Conservation (phyloP, 805 yeast species). For the Starmera quercuum region DNA sequence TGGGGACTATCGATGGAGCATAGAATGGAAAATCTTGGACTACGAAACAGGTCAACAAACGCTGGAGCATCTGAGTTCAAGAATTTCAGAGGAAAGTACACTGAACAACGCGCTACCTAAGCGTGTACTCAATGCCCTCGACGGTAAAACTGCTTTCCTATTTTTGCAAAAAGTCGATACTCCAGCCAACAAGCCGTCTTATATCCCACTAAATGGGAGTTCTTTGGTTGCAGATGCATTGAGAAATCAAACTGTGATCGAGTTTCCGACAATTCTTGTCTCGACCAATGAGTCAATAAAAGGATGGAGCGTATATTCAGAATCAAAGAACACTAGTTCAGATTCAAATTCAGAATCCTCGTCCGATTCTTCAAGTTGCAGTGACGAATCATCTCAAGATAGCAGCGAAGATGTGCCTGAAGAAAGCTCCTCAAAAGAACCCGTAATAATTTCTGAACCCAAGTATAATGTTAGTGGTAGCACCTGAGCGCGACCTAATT, state of each 20-base stretch:
- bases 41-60: constrained; percentile 19
- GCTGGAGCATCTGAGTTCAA: constrained; percentile 28
- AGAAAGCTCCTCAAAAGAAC: constrained; percentile 9
- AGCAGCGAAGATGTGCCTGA: constrained; percentile 16
- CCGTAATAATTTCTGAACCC: no score
- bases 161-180: constrained; percentile 24
- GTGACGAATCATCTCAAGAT: constrained; percentile 12
- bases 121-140: constrained; percentile 22
- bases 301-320: constrained; percentile 19
- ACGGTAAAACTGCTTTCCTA: constrained; percentile 8
- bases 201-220: constrained; percentile 29
- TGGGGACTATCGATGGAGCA: constrained; percentile 66
- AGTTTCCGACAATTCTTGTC: constrained; percentile 65
- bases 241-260: constrained; percentile 56
- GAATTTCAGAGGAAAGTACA: constrained; percentile 25
- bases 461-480: no score
- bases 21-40: constrained; percentile 56
- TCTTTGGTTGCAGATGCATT: constrained; percentile 40
- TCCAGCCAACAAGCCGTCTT: constrained; percentile 25
- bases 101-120: no score
- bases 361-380: constrained; percentile 7
- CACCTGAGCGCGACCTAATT: no score
- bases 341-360: constrained; percentile 8
- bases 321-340: constrained; percentile 9
- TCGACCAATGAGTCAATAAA: constrained; percentile 22